Conservation (phyloP, 495 filamentous ascomycete genomes). For the Rhypophila decipiens region DNA sequence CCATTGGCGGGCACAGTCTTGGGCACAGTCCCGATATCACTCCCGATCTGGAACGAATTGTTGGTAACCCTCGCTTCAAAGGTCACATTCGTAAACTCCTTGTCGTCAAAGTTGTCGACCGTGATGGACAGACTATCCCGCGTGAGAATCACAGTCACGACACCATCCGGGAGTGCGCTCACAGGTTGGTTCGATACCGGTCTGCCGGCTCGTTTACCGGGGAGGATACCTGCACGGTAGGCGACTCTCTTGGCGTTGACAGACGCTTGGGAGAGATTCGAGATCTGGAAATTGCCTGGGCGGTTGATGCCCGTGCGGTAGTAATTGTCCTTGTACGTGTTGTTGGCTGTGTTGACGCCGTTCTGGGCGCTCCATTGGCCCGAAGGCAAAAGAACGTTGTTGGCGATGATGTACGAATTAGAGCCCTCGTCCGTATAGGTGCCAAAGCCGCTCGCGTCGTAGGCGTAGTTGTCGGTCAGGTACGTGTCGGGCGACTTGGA, state of each 20-base stretch:
- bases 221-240: constrained; percentile 5
- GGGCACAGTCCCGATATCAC: not conserved
- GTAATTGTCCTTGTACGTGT: constrained; percentile 2
- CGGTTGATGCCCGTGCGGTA: not conserved
- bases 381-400: not conserved
- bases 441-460: constrained; percentile 2
- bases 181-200: constrained; percentile 1
- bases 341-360: constrained; percentile 6
- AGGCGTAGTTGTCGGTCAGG: constrained; percentile 4
- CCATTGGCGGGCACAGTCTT: not conserved
- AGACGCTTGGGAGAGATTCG: not conserved
- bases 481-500: constrained; percentile 1
- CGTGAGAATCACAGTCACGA: not conserved
- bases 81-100: not conserved
- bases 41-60: not conserved
- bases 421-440: constrained; percentile 8
- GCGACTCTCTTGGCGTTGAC: not conserved
- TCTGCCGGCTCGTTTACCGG: not conserved
- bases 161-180: not conserved
- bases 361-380: constrained; percentile 6
- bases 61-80: too few relatives aligned
- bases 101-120: constrained; percentile 6
- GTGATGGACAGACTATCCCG: not conserved
- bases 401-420: constrained; percentile 2
- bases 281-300: not conserved